Evolutionary conservation across 345 rosid genomes (phyloP).

Genomic region (Lumnitzera racemosa): DNA sequence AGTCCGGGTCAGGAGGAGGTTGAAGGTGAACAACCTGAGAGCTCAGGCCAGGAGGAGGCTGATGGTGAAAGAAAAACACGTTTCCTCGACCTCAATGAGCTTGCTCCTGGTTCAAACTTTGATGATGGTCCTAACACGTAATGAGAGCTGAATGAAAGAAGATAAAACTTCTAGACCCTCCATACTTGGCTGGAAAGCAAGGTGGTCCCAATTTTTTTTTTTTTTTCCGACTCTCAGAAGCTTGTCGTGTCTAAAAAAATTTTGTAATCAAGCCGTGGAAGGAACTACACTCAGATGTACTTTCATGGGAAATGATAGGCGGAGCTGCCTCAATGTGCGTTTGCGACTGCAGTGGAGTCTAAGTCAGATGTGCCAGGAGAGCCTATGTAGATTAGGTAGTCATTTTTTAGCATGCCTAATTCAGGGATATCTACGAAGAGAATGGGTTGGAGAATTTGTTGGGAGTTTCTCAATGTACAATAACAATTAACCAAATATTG

Average conservation of each 20-base stretch:
- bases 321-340: constrained; percentile 28
- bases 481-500: constrained; percentile 28
- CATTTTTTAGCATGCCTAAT: constrained; percentile 53
- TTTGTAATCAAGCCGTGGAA: constrained; percentile 35
- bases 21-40: constrained; percentile 25
- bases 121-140: constrained; percentile 78
- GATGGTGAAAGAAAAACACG: constrained; percentile 45
- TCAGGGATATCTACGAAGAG: constrained; percentile 33
- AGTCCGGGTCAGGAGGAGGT: constrained; percentile 46
- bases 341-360: constrained; percentile 22
- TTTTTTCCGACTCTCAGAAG: constrained; percentile 26
- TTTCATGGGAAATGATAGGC: constrained; percentile 23
- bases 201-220: constrained; percentile 15
- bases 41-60: constrained; percentile 51
- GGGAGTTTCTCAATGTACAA: constrained; percentile 50
- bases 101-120: constrained; percentile 89
- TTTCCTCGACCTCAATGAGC: constrained; percentile 86
- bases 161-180: constrained; percentile 46
- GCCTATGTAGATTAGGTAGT: constrained; percentile 61
- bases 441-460: constrained; percentile 21
- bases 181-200: constrained; percentile 24
- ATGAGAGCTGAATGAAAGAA: constrained; percentile 58
- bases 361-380: constrained; percentile 24
- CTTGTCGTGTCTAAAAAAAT: constrained; percentile 19
- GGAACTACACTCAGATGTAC: constrained; percentile 24